Base-by-base conservation (phyloP, 163 green algal species). In the Chlamydomonas reinhardtii region DNA sequence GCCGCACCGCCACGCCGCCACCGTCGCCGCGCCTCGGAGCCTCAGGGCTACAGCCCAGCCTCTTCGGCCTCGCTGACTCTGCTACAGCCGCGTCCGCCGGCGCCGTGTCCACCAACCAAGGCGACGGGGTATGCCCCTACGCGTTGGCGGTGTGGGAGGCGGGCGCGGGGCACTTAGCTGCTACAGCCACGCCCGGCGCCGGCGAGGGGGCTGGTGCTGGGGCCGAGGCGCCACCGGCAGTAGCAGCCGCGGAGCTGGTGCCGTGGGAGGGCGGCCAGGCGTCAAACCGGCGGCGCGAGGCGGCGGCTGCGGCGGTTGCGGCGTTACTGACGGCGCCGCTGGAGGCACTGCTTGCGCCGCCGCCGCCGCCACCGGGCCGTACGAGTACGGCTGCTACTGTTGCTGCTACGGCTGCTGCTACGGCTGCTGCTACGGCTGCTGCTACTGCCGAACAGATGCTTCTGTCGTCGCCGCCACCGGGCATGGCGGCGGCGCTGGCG, bases 61-160 rank as follows among this genome's bases (percentile, higher is more conserved):
- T n/a, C n/a, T n/a, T n/a, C 39, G 39, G 5, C 39, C 39, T 5
- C 8, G 48, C 61, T 2, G 61, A 66, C 20, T 8, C 66, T 12
- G 9, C 66, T 25, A 2, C 31, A 29, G 66, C 16, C 15, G 9
- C 66, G n/a, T 8, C 0, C 16, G 66, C 31, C 1, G 66, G 15
- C 66, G n/a, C 66, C 12, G 14, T 56, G 11, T 17, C 48, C 9
- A 14, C 48, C 19, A 19, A 14, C 39, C 39, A 48, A 1, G 14
- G 48, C 14, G 12, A 22, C 61, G 20, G 61, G 17, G 3, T 3
- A 2, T 85, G 79, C 32, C 79, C 68, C 2, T 77, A 77, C 48
- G 68, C 68, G 24, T 73, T 54, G 52, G 68, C 54, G 8, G 22
- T 85, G 12, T 85, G 79, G 79, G 68, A 77, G 32, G 69, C 68